phyloP scores from a whole-genome alignment of 441 rosid genomes.

The Biscutella auriculata region DNA sequence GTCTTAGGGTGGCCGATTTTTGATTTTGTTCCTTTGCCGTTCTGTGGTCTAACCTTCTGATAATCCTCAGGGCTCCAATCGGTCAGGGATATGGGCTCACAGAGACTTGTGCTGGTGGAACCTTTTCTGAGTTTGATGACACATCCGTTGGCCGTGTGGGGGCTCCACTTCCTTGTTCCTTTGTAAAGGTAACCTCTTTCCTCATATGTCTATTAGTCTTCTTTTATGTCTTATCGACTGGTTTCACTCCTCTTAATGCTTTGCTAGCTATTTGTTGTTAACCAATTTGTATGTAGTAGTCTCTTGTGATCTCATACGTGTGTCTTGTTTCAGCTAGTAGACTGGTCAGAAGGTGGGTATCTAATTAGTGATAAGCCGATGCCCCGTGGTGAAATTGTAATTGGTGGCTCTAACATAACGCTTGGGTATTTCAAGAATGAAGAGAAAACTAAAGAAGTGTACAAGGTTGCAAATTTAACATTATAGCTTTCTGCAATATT shows the following conservation, averaged over 20 bases:
- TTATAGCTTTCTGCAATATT: not conserved
- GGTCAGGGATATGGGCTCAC: constrained; percentile 98
- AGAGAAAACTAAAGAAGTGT: constrained; percentile 70
- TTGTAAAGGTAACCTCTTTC: constrained; percentile 53
- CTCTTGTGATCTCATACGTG: not conserved
- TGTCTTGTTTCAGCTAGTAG: constrained; percentile 56
- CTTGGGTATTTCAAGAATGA: constrained; percentile 87
- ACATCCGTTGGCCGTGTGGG: constrained; percentile 95
- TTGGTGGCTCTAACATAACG: constrained; percentile 92
- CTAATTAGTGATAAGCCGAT: constrained; percentile 59
- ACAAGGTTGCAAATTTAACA: constrained; percentile 48
- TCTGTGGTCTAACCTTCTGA: constrained; percentile 12
- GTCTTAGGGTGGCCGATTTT: not conserved
- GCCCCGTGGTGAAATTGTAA: constrained; percentile 93
- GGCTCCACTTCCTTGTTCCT: constrained; percentile 88
- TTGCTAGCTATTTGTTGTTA: not conserved
- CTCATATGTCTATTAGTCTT: not conserved
- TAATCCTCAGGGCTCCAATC: constrained; percentile 70
- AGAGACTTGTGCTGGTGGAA: constrained; percentile 96
- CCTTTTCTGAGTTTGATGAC: constrained; percentile 95
- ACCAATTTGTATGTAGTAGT: not conserved
- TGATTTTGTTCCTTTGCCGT: constrained; percentile 7
- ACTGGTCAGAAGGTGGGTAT: constrained; percentile 97
- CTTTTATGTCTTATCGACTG: too few relatives aligned
- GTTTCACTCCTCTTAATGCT: not conserved